These are phyloP conservation scores for Shiraia sp. DNA, from an alignment of 2,329 filamentous ascomycete species.

Conservation along the genomic window DNA sequence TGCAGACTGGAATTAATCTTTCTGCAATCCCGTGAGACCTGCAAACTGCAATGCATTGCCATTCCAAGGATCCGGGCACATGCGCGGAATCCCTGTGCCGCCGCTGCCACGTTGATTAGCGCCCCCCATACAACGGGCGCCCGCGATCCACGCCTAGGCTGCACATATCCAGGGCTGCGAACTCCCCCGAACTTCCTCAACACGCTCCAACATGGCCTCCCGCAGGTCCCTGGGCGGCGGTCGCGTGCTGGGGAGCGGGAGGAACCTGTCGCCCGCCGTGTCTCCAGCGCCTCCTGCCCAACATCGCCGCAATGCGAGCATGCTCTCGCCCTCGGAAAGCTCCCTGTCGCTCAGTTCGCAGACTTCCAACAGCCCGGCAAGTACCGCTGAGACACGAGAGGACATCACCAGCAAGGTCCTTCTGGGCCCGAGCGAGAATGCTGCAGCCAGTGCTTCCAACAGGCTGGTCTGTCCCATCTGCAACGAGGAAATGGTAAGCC, in stretches of 20 bases:
- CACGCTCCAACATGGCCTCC: constrained; percentile 39
- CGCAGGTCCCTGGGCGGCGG: constrained; percentile 81
- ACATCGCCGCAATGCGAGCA: constrained; percentile 49
- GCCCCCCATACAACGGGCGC: constrained; percentile 16
- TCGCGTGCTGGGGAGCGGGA: constrained; percentile 85
- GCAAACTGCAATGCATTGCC: too few species aligned
- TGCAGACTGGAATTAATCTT: too few species aligned
- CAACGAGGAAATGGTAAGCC: constrained; percentile 87
- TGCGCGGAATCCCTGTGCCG: constrained; percentile 19
- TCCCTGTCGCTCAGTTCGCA: constrained; percentile 78
- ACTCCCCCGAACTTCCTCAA: constrained; percentile 20
- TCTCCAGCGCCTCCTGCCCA: constrained; percentile 32
- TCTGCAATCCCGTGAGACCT: too few species aligned
- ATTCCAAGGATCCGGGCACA: too few species aligned
- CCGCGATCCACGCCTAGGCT: constrained; percentile 15
- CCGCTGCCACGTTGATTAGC: constrained; percentile 14
- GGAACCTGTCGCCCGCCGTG: constrained; percentile 71
- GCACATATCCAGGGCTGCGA: constrained; percentile 17
- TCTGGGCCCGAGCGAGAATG: constrained; percentile 62
- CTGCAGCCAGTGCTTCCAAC: constrained; percentile 62
- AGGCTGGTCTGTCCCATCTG: constrained; percentile 95
- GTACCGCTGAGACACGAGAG: constrained; percentile 67
- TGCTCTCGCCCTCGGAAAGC: constrained; percentile 69
- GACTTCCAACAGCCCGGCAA: constrained; percentile 71
- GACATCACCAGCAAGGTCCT: constrained; percentile 83